Conservation (phyloP, 441 rosid genomes). For the Monsonia emarginata region DNA sequence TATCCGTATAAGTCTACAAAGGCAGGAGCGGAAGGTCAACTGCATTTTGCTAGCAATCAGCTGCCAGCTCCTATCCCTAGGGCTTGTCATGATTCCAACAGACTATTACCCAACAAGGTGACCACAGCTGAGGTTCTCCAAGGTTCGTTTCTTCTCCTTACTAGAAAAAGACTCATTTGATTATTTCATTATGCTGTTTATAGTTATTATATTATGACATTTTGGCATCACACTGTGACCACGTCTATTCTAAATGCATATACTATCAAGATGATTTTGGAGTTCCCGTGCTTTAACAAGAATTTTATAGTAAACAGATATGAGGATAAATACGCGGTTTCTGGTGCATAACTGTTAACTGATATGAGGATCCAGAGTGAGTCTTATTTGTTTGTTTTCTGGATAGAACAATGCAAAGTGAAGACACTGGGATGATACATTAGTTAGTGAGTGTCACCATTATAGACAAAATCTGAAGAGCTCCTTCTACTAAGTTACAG, state of each 20-base stretch:
- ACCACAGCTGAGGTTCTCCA: slow-evolving; percentile 28
- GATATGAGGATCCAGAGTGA: no score
- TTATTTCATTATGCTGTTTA: not conserved
- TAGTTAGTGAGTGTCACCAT: not conserved
- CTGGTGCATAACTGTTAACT: no score
- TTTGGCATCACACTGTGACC: not conserved
- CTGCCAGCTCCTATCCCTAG: slow-evolving; percentile 25
- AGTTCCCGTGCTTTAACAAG: not conserved
- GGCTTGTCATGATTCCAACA: slow-evolving; percentile 27
- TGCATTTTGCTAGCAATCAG: slow-evolving; percentile 25
- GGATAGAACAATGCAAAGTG: no score
- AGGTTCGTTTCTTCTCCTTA: slow-evolving; percentile 33
- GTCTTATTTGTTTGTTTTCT: no score
- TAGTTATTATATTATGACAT: not conserved
- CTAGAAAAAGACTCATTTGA: not conserved
- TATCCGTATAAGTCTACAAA: slow-evolving; percentile 31
- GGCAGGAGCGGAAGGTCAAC: slow-evolving; percentile 34
- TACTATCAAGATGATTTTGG: not conserved
- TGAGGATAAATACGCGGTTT: not conserved
- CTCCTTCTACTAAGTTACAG: not conserved
- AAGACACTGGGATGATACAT: no score
- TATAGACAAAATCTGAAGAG: not conserved
- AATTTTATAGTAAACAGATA: not conserved
- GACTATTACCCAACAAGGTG: slow-evolving; percentile 33
- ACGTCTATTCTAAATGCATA: not conserved